Percentiles rank a stretch among this genome's conserved stretches.
These are phyloP conservation scores for Globisporangium paddicum DNA, from an alignment of 352 stramenopile genomes.

Conservation along the genomic window DNA sequence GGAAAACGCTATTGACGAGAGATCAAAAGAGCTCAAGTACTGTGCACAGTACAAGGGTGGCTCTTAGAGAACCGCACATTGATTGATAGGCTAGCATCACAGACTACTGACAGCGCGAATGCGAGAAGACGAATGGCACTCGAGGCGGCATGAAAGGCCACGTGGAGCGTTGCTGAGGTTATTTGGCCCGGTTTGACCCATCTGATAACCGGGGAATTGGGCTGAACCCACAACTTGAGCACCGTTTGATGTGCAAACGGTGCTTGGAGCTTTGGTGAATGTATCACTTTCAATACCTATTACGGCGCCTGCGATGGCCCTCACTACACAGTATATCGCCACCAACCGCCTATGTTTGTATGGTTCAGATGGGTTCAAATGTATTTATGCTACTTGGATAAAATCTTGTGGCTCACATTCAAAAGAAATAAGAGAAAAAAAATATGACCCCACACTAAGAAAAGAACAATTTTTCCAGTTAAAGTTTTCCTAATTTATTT, in stretches of 20 bases:
- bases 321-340: too few species aligned
- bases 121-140: too few species aligned
- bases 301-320: too few species aligned
- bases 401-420: not conserved
- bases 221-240: not conserved
- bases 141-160: not conserved
- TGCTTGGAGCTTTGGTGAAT: too few species aligned
- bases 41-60: too few species aligned
- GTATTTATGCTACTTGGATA: not conserved
- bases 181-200: not conserved
- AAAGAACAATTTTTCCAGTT: not conserved
- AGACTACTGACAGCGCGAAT: too few species aligned
- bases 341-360: too few species aligned
- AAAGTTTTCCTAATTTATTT: not conserved
- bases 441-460: not conserved
- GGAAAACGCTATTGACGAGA: not conserved
- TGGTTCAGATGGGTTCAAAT: not conserved
- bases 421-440: not conserved
- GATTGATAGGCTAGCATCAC: too few species aligned
- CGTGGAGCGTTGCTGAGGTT: not conserved
- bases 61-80: too few species aligned
- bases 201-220: not conserved
- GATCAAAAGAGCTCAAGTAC: too few species aligned
- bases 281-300: too few species aligned
- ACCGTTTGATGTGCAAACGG: conserved; percentile 1